Evolutionary conservation across 1,284 basidiomycete genomes (phyloP).

Genomic region (Fomitopsis pinicola): DNA sequence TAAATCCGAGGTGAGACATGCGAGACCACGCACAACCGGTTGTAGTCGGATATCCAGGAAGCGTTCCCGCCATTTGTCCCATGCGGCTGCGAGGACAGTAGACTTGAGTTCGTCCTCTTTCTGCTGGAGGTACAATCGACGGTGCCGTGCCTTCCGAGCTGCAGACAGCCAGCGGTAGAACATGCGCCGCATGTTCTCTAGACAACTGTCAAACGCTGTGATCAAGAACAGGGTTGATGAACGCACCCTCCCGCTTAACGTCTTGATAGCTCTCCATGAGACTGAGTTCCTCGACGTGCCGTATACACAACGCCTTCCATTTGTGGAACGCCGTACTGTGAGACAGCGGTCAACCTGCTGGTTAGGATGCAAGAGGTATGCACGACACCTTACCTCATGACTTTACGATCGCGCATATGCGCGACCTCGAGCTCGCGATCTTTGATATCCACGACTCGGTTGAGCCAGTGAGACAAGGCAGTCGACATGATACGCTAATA

Average conservation of each 20-base stretch:
- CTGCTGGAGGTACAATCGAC: constrained; percentile 51
- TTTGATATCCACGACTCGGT: constrained; percentile 68
- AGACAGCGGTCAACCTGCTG: background rate
- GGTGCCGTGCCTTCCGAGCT: constrained; percentile 52
- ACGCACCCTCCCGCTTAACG: constrained; percentile 68
- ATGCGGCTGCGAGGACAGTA: constrained; percentile 45
- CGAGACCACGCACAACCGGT: constrained; percentile 47
- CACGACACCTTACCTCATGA: constrained; percentile 42
- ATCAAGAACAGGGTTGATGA: background rate
- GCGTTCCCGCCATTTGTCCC: constrained; percentile 75
- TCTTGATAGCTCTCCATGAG: constrained; percentile 79
- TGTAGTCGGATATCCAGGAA: constrained; percentile 59
- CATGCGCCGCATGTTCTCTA: constrained; percentile 62
- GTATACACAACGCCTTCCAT: constrained; percentile 59
- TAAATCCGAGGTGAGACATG: background rate
- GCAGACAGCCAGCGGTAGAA: constrained; percentile 69
- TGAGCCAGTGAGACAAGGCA: constrained; percentile 58
- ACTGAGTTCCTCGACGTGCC: constrained; percentile 64
- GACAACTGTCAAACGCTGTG: constrained; percentile 1
- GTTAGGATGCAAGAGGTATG: background rate
- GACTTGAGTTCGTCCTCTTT: constrained; percentile 61
- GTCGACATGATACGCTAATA: constrained; percentile 47
- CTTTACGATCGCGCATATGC: constrained; percentile 42
- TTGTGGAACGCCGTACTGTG: constrained; percentile 54
- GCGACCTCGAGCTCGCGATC: constrained; percentile 60